Evolutionary conservation across 805 yeast genomes (phyloP), one percentile per base, ranked within the genome.

Genomic region (Zygotorulaspora sp.): DNA sequence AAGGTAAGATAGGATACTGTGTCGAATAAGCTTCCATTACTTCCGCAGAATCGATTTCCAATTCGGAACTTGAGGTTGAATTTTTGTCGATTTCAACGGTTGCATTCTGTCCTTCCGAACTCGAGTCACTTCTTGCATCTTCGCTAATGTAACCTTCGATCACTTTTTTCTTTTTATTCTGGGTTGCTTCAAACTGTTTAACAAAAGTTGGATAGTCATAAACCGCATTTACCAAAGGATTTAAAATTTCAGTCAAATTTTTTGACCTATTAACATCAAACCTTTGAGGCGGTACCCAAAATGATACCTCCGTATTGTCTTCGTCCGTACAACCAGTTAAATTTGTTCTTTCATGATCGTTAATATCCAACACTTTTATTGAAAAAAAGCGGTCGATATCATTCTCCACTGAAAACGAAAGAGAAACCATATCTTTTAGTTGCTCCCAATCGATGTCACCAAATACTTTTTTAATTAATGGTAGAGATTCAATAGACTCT

Each of bases 401-500:
- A 38, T 14, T 41, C 16, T 26, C 23, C 4, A 34, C 39, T 2
- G 53, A 45, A 7, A 40, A 32, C 2, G 53, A 44, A 40, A 46
- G 42, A 17, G 43, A 13, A 7, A 53, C 14, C 8, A 47, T 32
- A 10, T 56, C 52, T 6, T 48, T 41, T 28, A 45, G 48, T 5
- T 53, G 34, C 1, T 49, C 43, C 2, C 57, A 40, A 31, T 57
- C 57, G 3, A 47, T 48, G 13, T 43, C 43, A 11, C 46, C 44
- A 34, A 56, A 44, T 27, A 48, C 54, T 8, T 45, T 41, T 8
- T 38, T 37, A 20, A 68, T 37, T 13, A 60, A 44, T 5, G 72
- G 70, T 37, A 71, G 66, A 33, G 71, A 71, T 3, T 52, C 46
- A 3, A 51, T 39, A 0, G 54, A 37, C 32, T 40, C 39, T 3